Evolutionary conservation across 139 green algal species (phyloP), one percentile per base, ranked within the genome.

Genomic region (Zygnema circumcarinatum): DNA sequence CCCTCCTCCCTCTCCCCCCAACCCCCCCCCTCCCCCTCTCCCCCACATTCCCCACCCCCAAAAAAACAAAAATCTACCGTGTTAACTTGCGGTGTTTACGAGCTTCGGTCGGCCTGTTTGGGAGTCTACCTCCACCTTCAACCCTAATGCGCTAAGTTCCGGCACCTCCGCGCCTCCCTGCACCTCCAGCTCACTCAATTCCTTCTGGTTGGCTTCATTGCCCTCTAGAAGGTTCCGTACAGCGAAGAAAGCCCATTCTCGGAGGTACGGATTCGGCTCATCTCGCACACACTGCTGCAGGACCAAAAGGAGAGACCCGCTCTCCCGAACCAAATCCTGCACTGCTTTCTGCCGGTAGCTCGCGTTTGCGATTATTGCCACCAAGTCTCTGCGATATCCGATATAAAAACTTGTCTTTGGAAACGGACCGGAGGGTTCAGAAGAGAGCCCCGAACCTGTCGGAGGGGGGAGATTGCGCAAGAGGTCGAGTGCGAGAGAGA

Each of bases 231-330:
- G 81, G 88, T 98, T 98, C 35, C 96, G 93, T 79, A 98, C 86
- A 0, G 87, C 94, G 95, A 94, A 98, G 67, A 98, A 91, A 47
- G 92, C 96, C 94, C 95, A 98, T 91, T 98, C 96, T 0, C 94
- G 89, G 1, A 95, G 94, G 22, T 73, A 86, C 7, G 88, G 83
- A 54, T 79, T 92, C 25, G 2, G 67, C 47, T 90, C 85, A 42
- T 91, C 91, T n/a, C 78, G 38, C 38, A 90, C 83, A 40, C 87
- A 91, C 42, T 91, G 87, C 72, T 90, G 83, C 1, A 91, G 82
- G 2, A 91, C 42, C 0, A 84, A 53, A 2, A 90, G 31, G 0
- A 90, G 42, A 35, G 62, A 68, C n/a, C 79, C 84, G 52, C 11
- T 39, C 25, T 1, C 2, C 29, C 86, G 0, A n/a, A 90, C 80